Percentiles rank a stretch among this genome's conserved stretches.
Evolutionary conservation across 371 early-diverging fungal genomes (phyloP).

Genomic region (Basidiobolus heterosporus): DNA sequence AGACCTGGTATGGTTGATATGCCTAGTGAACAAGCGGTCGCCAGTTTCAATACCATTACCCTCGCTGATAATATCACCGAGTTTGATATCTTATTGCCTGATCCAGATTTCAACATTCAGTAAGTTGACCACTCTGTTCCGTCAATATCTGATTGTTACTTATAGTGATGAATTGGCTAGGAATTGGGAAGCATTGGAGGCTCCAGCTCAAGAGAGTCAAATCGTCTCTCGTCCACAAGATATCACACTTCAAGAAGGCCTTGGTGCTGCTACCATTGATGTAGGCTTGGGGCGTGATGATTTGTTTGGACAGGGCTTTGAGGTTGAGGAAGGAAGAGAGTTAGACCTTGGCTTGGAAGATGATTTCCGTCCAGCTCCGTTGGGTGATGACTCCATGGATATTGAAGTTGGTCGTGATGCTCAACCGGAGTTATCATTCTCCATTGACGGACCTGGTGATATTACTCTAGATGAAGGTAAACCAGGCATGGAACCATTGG

Average conservation of each 20-base stretch:
- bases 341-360: constrained; percentile 6
- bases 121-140: not conserved
- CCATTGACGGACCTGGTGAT: not conserved
- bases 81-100: constrained; percentile 75
- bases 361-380: not conserved
- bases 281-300: constrained; percentile 8
- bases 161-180: too few relatives aligned
- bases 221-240: constrained; percentile 30
- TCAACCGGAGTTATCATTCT: constrained; percentile 1
- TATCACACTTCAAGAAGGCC: constrained; percentile 24
- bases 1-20: constrained; percentile 74
- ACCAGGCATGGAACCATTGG: too few relatives aligned
- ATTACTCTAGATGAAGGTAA: too few relatives aligned
- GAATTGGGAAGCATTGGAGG: too few relatives aligned
- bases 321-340: constrained; percentile 9
- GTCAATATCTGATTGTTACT: not conserved
- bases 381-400: constrained; percentile 11
- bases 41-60: constrained; percentile 68
- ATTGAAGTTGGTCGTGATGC: constrained; percentile 17
- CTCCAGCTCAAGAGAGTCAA: constrained; percentile 9
- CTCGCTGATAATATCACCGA: constrained; percentile 73
- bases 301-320: constrained; percentile 8
- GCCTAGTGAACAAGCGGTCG: constrained; percentile 54
- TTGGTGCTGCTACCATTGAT: constrained; percentile 10
- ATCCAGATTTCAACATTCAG: constrained; percentile 37